These are phyloP conservation scores for Neurospora sp. DNA, from an alignment of 2,329 filamentous ascomycete species.

Conservation along the genomic window DNA sequence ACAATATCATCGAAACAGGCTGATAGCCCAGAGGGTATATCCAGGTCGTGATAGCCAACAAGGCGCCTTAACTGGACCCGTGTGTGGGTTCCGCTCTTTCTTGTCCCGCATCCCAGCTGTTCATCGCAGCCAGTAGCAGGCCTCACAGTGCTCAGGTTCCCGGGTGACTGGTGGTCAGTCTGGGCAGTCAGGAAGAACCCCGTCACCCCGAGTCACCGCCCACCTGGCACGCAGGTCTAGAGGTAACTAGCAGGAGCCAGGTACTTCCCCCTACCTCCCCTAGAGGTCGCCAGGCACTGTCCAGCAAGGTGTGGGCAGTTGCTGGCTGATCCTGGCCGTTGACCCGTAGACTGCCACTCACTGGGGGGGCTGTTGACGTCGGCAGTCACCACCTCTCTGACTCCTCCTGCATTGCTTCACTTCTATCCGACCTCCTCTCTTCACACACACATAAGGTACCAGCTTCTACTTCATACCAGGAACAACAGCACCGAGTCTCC, in stretches of 20 bases:
- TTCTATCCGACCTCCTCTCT: not conserved
- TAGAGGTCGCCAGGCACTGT: not conserved
- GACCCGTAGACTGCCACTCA: not conserved
- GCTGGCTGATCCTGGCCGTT: not conserved
- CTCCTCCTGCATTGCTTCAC: not conserved
- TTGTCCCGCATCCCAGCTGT: not conserved
- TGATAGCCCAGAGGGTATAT: not conserved
- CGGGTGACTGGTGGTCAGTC: not conserved
- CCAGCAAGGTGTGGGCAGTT: not conserved
- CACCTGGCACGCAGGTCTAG: not conserved
- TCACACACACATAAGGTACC: not conserved
- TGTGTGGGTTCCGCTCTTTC: not conserved
- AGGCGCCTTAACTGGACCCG: not conserved
- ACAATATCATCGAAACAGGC: not conserved
- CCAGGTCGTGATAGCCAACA: not conserved
- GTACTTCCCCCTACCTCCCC: not conserved
- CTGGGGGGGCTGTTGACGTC: not conserved
- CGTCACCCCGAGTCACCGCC: conserved; percentile 6
- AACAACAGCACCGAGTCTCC: not conserved
- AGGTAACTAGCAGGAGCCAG: not conserved
- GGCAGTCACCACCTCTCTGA: not conserved
- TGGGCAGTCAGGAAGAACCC: conserved; percentile 3
- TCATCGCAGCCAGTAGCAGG: not conserved
- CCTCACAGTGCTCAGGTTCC: not conserved
- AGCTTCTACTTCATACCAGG: not conserved